These are phyloP conservation scores for Vaccinium macrocarpon DNA, from an alignment of 148 eudicot genomes.

Conservation along the genomic window DNA sequence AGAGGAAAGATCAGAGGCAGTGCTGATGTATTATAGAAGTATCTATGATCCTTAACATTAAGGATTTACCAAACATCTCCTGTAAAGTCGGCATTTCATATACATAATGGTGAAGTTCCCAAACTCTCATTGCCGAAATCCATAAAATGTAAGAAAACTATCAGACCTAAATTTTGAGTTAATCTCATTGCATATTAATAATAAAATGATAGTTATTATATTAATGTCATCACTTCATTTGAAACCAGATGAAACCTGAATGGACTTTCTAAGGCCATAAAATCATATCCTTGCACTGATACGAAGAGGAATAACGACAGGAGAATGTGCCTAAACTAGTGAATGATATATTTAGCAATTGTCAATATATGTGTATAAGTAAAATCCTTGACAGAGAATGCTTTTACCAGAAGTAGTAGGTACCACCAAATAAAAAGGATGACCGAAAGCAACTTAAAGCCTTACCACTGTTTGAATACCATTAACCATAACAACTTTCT, in stretches of 20 bases:
- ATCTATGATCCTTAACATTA: background rate
- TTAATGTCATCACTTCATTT: background rate
- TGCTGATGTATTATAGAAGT: background rate
- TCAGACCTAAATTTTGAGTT: background rate
- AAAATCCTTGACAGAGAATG: background rate
- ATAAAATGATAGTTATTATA: no score
- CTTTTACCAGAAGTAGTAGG: background rate
- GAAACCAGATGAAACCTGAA: background rate
- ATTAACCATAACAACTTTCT: constrained; percentile 77
- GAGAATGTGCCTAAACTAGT: background rate
- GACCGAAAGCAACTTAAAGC: constrained; percentile 6
- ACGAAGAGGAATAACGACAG: background rate
- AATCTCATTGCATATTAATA: background rate
- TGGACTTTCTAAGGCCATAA: background rate
- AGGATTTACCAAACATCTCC: background rate
- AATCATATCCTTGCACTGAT: background rate
- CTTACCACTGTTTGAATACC: constrained; percentile 83
- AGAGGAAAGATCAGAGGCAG: background rate
- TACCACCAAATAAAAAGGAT: background rate
- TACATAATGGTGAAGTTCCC: background rate
- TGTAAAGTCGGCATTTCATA: background rate
- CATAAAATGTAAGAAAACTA: background rate
- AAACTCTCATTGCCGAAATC: background rate
- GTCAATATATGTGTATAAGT: background rate
- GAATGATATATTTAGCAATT: background rate